A percentile compares a stretch with the other conserved stretches of the same genome.
Conservation (phyloP, 2,329 filamentous ascomycete species). For the Graphilbum fragrans region DNA sequence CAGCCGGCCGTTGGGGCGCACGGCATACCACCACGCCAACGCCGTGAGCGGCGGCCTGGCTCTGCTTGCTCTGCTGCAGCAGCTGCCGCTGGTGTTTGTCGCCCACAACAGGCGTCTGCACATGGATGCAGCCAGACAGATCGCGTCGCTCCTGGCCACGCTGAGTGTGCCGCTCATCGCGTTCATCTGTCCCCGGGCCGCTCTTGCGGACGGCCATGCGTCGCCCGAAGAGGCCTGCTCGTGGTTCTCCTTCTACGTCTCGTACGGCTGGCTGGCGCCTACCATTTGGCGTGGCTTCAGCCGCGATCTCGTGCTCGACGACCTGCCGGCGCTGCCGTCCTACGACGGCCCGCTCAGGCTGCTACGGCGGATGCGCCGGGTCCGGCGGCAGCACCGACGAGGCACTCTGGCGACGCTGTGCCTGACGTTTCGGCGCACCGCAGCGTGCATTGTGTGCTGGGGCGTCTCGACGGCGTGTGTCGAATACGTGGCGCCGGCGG, state of each 20-base stretch:
- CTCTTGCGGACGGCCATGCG: neutral
- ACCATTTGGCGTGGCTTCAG: slow-evolving; percentile 17
- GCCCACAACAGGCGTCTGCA: no score
- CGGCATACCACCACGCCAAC: slow-evolving; percentile 1
- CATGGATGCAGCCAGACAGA: neutral
- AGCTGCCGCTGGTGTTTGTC: neutral
- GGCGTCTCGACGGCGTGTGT: slow-evolving; percentile 9
- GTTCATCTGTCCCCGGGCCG: neutral
- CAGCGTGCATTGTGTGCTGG: slow-evolving; percentile 12
- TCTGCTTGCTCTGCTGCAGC: neutral
- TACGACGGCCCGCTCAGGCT: slow-evolving; percentile 18
- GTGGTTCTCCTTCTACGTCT: slow-evolving; percentile 18
- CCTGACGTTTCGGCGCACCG: slow-evolving; percentile 14
- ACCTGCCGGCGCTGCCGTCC: slow-evolving; percentile 18
- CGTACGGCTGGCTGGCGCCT: slow-evolving; percentile 20
- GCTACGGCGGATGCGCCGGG: slow-evolving; percentile 13
- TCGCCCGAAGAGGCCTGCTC: slow-evolving; percentile 18
- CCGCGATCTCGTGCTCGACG: slow-evolving; percentile 17
- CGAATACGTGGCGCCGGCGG: slow-evolving; percentile 10
- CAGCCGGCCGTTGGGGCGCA: no score
- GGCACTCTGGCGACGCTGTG: slow-evolving; percentile 16
- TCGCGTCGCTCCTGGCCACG: neutral
- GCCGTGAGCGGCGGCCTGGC: neutral
- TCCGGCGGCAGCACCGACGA: slow-evolving; percentile 1
- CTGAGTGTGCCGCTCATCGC: neutral